These are phyloP conservation scores for Clonostachys rosea DNA, from an alignment of 2,329 filamentous ascomycete genomes.

Conservation along the genomic window DNA sequence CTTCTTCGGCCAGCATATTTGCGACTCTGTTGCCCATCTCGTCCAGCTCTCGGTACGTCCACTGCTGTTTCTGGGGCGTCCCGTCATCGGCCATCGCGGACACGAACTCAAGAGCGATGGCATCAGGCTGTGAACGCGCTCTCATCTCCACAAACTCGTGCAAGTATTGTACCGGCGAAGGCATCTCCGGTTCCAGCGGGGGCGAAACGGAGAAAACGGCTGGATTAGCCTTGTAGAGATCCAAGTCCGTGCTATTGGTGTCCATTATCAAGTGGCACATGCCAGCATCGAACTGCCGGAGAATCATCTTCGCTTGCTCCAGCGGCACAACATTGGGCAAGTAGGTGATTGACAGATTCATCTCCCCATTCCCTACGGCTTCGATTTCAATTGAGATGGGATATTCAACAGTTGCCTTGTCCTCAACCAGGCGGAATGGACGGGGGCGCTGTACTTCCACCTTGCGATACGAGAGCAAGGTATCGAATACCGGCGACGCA, in stretches of 20 bases:
- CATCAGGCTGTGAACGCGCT: slow-evolving; percentile 49
- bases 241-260: slow-evolving; percentile 31
- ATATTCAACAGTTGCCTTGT: slow-evolving; percentile 71
- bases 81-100: slow-evolving; percentile 37
- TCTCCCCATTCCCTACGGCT: slow-evolving; percentile 34
- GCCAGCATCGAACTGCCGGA: slow-evolving; percentile 67
- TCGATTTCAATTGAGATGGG: slow-evolving; percentile 77
- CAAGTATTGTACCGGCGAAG: slow-evolving; percentile 54
- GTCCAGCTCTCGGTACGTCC: slow-evolving; percentile 74
- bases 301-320: slow-evolving; percentile 62
- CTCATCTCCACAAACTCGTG: slow-evolving; percentile 75
- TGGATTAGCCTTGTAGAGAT: slow-evolving; percentile 22
- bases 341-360: slow-evolving; percentile 65
- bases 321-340: slow-evolving; percentile 59
- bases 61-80: slow-evolving; percentile 30
- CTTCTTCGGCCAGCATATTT: slow-evolving; percentile 49
- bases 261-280: slow-evolving; percentile 54
- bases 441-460: slow-evolving; percentile 11
- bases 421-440: slow-evolving; percentile 57
- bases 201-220: slow-evolving; percentile 62
- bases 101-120: slow-evolving; percentile 72
- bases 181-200: slow-evolving; percentile 51
- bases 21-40: slow-evolving; percentile 68
- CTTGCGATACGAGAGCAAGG: slow-evolving; percentile 80
- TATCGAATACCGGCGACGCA: slow-evolving; percentile 71